These are phyloP conservation scores for Talaromyces atroroseus DNA, from an alignment of 2,329 filamentous ascomycete species.

Conservation along the genomic window DNA sequence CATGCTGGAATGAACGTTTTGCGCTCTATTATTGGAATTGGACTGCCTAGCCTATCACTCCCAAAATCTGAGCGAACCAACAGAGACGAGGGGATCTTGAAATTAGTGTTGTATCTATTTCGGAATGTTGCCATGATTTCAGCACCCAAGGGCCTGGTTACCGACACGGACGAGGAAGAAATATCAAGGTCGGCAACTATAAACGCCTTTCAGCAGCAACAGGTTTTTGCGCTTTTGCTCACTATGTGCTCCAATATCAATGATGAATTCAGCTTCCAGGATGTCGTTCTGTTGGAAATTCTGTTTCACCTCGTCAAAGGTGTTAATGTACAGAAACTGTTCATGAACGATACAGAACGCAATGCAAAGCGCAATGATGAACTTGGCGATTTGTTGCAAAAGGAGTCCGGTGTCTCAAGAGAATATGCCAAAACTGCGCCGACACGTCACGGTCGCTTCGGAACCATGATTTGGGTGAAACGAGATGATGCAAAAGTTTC, in stretches of 20 bases:
- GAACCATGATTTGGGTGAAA: conserved; percentile 96
- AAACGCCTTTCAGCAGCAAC: conserved; percentile 82
- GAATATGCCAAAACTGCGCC: conserved; percentile 72
- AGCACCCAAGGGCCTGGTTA: conserved; percentile 64
- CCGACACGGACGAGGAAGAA: conserved; percentile 83
- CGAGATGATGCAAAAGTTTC: conserved; percentile 77
- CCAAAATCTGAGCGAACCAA: conserved; percentile 67
- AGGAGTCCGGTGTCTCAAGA: conserved; percentile 78
- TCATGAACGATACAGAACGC: conserved; percentile 72
- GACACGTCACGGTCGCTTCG: conserved; percentile 87
- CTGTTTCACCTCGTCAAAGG: conserved; percentile 91
- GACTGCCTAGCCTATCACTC: conserved; percentile 78
- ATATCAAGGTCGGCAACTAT: conserved; percentile 83
- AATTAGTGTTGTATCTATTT: conserved; percentile 80
- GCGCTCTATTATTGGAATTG: conserved; percentile 72
- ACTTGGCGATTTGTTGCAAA: conserved; percentile 66
- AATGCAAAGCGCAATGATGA: conserved; percentile 66
- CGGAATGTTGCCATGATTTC: conserved; percentile 84
- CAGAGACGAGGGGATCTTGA: conserved; percentile 87
- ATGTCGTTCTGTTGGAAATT: conserved; percentile 83
- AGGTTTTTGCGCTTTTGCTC: conserved; percentile 78
- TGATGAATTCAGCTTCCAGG: conserved; percentile 85
- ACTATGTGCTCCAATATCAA: conserved; percentile 89
- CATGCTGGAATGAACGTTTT: conserved; percentile 66
- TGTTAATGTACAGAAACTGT: conserved; percentile 75